Base-by-base conservation (phyloP, 176 grass and related monocot species). In the Bromus sterilis region DNA sequence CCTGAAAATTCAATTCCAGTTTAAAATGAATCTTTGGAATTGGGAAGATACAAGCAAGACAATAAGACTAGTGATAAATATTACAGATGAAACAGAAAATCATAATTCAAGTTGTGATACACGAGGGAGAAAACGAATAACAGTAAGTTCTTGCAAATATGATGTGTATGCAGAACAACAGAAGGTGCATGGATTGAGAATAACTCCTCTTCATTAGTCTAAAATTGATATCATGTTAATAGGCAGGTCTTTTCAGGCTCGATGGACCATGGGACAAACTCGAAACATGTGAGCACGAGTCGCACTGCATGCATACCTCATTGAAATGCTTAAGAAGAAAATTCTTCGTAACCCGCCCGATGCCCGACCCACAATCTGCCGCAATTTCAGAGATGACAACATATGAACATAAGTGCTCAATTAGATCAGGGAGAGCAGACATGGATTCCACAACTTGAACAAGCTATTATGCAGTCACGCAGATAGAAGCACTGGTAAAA, bases 351-450 rank as follows among this genome's bases (percentile, higher is more conserved):
- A 99, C 93, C 24, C 96, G 77, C 1, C 96, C 96, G 9, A 99
- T 95, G 76, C 96, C 96, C 3, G 96, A 95, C 56, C 96, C 96
- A 88, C 96, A 99, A 69, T 99, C 96, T 99, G 86, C 29, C 73
- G 77, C 6, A 70, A n/a, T 76, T 24, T 56, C 40, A 62, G 68
- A 76, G 43, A 69, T 3, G 14, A 21, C 36, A 65, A 44, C 25
- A 49, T 69, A 41, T 80, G 30, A 65, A 44, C 25, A 49, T 69
- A 41, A 83, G 30, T 18, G 14, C 42, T 12, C 42, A 9, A 57
- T 9, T 31, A 68, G 1, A 68, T 33, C 9, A 12, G 20, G 60
- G 0, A 21, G 18, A 56, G 70, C 30, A 56, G 15, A 12, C 23
- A 56, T 61, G 6, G 21, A 56, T 44, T 36, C n/a, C 8, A 56